Percentiles rank a stretch among this genome's conserved stretches.
Conservation (phyloP, 2,329 filamentous ascomycete species). For the Raffaelea arxii region DNA sequence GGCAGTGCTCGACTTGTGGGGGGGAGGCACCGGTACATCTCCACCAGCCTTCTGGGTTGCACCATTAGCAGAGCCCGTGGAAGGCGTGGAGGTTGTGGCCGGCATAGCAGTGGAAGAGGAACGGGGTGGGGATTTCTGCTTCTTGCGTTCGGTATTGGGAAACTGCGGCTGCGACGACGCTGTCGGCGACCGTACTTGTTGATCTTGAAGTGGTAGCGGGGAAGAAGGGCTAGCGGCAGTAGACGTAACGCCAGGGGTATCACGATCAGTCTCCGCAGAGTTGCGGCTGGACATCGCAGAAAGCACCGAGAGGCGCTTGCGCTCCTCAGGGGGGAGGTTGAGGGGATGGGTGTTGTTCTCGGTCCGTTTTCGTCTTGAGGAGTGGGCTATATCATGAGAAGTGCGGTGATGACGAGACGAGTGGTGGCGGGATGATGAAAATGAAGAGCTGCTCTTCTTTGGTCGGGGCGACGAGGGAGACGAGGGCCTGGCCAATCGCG, state of each 20-base stretch:
- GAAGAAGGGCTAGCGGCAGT: conserved; percentile 37
- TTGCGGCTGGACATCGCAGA: conserved; percentile 52
- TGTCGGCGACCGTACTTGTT: conserved; percentile 17
- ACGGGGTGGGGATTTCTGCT: conserved; percentile 23
- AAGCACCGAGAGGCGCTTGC: conserved; percentile 63
- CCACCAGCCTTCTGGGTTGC: conserved; percentile 14
- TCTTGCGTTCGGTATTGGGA: neutral
- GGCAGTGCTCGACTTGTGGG: conserved; percentile 56
- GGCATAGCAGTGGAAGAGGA: conserved; percentile 15
- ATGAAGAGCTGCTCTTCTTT: conserved; percentile 3
- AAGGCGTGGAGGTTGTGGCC: conserved; percentile 14
- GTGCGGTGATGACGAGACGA: neutral
- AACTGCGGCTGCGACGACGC: conserved; percentile 26
- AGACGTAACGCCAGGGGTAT: conserved; percentile 35
- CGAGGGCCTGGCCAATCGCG: neutral
- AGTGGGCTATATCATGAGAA: conserved; percentile 17
- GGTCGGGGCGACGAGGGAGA: neutral
- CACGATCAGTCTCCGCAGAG: conserved; percentile 71
- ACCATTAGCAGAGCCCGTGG: conserved; percentile 35
- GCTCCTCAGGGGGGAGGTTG: conserved; percentile 82
- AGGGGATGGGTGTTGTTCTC: conserved; percentile 74
- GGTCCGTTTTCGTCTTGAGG: conserved; percentile 41
- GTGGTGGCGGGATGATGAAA: conserved; percentile 2
- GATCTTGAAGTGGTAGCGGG: conserved; percentile 31
- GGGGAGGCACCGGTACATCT: conserved; percentile 54